phyloP scores from a whole-genome alignment of 768 basidiomycete species.

The Boletus vermiculosoides region DNA sequence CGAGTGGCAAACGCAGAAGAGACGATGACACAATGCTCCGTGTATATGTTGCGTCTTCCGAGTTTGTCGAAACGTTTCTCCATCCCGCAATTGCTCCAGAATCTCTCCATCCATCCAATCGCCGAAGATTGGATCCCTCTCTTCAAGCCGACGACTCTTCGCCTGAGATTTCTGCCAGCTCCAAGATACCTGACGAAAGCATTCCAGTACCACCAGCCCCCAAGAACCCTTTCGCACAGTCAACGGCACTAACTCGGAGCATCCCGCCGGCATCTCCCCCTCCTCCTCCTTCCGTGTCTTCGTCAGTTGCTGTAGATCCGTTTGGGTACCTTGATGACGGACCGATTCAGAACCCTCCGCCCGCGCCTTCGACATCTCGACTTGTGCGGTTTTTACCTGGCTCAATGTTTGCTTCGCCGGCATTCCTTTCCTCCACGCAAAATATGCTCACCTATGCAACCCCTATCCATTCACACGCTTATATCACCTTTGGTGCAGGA shows the following conservation, averaged over 20 bases:
- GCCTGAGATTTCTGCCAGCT: neutral
- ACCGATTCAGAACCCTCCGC: slow-evolving; percentile 29
- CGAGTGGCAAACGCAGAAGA: slow-evolving; percentile 51
- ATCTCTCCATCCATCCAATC: slow-evolving; percentile 20
- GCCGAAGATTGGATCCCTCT: slow-evolving; percentile 18
- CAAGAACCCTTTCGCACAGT: neutral
- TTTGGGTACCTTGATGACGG: slow-evolving; percentile 57
- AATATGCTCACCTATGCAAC: slow-evolving; percentile 49
- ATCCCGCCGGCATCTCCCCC: neutral
- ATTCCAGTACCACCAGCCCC: neutral
- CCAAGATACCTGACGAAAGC: neutral
- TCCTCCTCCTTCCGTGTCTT: slow-evolving; percentile 2
- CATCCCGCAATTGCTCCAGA: slow-evolving; percentile 15
- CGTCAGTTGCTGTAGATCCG: slow-evolving; percentile 43
- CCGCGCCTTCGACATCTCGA: slow-evolving; percentile 24
- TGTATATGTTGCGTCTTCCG: slow-evolving; percentile 55
- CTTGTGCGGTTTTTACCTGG: slow-evolving; percentile 24
- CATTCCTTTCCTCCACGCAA: slow-evolving; percentile 35
- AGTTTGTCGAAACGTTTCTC: slow-evolving; percentile 51
- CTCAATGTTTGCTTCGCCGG: slow-evolving; percentile 36
- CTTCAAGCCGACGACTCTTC: neutral
- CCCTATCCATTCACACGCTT: slow-evolving; percentile 69
- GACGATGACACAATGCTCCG: slow-evolving; percentile 54
- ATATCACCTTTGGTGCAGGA: slow-evolving; percentile 85
- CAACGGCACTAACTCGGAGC: neutral